These are phyloP conservation scores for Saitozyma podzolica DNA, from an alignment of 768 basidiomycete genomes.

Conservation along the genomic window DNA sequence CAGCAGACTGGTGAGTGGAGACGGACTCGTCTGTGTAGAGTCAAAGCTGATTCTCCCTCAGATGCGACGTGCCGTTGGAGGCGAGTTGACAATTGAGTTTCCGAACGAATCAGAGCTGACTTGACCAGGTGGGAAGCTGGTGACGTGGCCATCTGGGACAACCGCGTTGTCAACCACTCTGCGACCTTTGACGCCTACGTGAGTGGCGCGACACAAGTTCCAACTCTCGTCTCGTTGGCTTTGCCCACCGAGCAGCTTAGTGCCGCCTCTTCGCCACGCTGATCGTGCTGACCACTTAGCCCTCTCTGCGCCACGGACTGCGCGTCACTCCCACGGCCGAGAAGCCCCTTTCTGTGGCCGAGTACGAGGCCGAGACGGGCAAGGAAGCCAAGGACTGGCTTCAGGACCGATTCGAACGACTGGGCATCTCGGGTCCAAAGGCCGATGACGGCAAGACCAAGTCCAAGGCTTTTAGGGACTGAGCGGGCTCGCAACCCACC, in stretches of 20 bases:
- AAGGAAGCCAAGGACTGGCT: conserved; percentile 72
- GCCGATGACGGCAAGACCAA: conserved; percentile 42
- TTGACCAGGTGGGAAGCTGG: conserved; percentile 63
- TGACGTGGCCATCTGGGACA: conserved; percentile 84
- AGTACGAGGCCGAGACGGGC: conserved; percentile 63
- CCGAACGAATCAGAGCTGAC: not conserved
- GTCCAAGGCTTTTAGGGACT: conserved; percentile 49
- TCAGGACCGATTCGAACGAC: conserved; percentile 68
- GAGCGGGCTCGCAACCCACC: conserved; percentile 1
- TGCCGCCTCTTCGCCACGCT: not conserved
- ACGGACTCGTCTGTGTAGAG: no score
- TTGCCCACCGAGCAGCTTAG: not conserved
- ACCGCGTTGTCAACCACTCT: conserved; percentile 72
- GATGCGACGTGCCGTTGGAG: conserved; percentile 42
- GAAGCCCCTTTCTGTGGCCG: conserved; percentile 70
- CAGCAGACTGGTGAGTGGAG: conserved; percentile 28
- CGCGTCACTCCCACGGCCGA: conserved; percentile 81
- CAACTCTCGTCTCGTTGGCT: not conserved
- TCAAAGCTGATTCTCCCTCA: no score
- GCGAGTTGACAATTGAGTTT: not conserved
- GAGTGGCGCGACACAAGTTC: conserved; percentile 9
- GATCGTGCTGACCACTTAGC: conserved; percentile 10
- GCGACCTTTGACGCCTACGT: conserved; percentile 76
- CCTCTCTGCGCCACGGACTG: conserved; percentile 67
- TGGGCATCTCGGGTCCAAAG: conserved; percentile 55